A percentile compares a stretch with the other conserved stretches of the same genome.
Conservation (phyloP, 2,329 filamentous ascomycete genomes). For the Podosphaera leucotricha region DNA sequence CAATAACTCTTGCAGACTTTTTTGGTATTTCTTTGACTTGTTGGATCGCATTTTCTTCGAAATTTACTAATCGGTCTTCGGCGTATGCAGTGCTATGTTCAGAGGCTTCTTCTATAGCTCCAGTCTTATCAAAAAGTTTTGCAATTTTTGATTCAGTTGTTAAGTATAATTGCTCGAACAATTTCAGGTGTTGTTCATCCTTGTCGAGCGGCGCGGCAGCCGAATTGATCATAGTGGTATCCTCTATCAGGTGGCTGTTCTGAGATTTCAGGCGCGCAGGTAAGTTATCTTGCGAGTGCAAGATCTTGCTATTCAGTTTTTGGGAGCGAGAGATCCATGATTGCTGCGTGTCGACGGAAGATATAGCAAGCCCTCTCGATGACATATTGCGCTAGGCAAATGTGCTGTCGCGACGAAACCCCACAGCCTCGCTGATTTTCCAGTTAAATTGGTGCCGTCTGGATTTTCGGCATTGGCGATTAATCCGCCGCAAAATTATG, state of each 20-base stretch:
- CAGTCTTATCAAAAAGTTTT: slow-evolving; percentile 38
- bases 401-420: slow-evolving; percentile 10
- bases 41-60: slow-evolving; percentile 26
- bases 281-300: slow-evolving; percentile 38
- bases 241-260: slow-evolving; percentile 9
- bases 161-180: slow-evolving; percentile 58
- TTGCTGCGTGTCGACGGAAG: slow-evolving; percentile 25
- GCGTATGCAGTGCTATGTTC: slow-evolving; percentile 14
- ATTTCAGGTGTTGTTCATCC: slow-evolving; percentile 39
- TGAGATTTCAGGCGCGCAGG: slow-evolving; percentile 13
- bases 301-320: slow-evolving; percentile 24
- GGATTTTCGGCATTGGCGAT: slow-evolving; percentile 10
- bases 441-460: slow-evolving; percentile 10
- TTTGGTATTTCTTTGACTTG: slow-evolving; percentile 31
- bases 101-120: slow-evolving; percentile 5
- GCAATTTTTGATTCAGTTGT: slow-evolving; percentile 56
- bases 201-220: slow-evolving; percentile 26
- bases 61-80: slow-evolving; percentile 21
- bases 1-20: slow-evolving; percentile 53
- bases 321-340: slow-evolving; percentile 37
- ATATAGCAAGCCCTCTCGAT: slow-evolving; percentile 9
- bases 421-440: slow-evolving; percentile 6
- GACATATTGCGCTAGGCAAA: slow-evolving; percentile 8
- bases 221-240: slow-evolving; percentile 22
- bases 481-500: slow-evolving; percentile 4